Percentiles rank a stretch among this genome's conserved stretches.
Evolutionary conservation across 805 yeast genomes (phyloP).

Genomic region (Candida insectalens): DNA sequence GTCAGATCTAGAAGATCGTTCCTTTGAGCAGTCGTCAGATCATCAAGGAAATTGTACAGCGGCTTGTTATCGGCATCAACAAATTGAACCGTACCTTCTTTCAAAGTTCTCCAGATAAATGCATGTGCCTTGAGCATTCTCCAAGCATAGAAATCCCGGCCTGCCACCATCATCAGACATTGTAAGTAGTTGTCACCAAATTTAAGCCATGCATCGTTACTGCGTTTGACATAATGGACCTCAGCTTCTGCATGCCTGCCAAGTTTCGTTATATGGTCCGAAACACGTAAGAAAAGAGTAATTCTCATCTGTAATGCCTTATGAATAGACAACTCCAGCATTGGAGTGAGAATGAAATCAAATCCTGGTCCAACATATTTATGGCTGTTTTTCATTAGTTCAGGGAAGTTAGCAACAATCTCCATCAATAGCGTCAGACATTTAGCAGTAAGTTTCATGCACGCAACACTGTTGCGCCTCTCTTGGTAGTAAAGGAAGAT

Average conservation of each 20-base stretch:
- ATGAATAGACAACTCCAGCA: constrained; percentile 28
- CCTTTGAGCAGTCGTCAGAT: constrained; percentile 11
- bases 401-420: constrained; percentile 26
- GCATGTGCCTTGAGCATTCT: constrained; percentile 51
- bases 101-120: constrained; percentile 28
- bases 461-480: constrained; percentile 21
- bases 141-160: constrained; percentile 58
- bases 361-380: constrained; percentile 25
- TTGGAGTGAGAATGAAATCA: constrained; percentile 30
- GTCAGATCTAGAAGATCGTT: constrained; percentile 6
- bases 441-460: constrained; percentile 29
- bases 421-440: constrained; percentile 22
- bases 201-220: constrained; percentile 1
- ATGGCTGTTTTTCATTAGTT: constrained; percentile 22
- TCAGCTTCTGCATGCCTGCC: not conserved
- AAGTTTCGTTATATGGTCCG: not conserved
- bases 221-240: not conserved
- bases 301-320: constrained; percentile 23
- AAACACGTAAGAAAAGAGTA: not conserved
- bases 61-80: constrained; percentile 1
- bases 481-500: constrained; percentile 30
- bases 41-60: constrained; percentile 12
- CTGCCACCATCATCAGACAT: constrained; percentile 37
- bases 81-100: constrained; percentile 6
- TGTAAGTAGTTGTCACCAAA: constrained; percentile 7